Base-by-base conservation (phyloP, 805 yeast species). In the Zygosaccharomyces bisporus region DNA sequence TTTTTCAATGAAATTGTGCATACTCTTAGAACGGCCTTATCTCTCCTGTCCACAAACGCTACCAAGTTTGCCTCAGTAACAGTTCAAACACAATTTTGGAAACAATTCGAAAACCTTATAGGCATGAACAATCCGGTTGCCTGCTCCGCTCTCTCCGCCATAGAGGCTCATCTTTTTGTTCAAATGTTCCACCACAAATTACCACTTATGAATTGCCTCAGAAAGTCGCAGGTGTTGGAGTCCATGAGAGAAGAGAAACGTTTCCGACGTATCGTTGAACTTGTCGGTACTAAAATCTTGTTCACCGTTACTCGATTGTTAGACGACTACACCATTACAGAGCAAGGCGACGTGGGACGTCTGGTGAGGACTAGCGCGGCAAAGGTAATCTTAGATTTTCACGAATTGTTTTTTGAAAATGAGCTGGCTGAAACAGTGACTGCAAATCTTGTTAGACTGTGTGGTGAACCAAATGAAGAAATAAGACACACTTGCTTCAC, bases 271-370 rank as follows among this genome's bases (percentile, higher is more conserved):
- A 36, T 46, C 23, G 44, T 45, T 13, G 34, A 20, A 13, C 25
- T 5, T 8, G 24, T 20, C 5, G 46, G 39, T n/a, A 29, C 19
- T 20, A 12, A 14, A 6, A 30, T 41, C 19, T 42, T 43, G 12
- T 23, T 18, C 14, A 34, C 34, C 12, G 24, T 53, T 2, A 27
- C 74, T 1, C 51, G 49, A 1, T 74, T 77, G 25, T 62, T 91
- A 10, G 81, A 83, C 49, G 96, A 90, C 55, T 88, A 89, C 60
- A 78, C 95, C 0, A 67, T 76, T 2, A 85, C 91, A 0, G 77
- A 78, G 20, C 84, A 86, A 56, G 98, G 98, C 7, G 98, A 90
- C 66, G 90, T 89, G n/a, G 98, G 98, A 2, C 77, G 86, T 37
- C 75, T 79, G 54, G 75, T 88, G 1, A 68, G 98, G 37, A 50